Base-by-base conservation (phyloP, 225 moss, liverwort and hornwort genomes). In the Marchantia polymorpha region DNA sequence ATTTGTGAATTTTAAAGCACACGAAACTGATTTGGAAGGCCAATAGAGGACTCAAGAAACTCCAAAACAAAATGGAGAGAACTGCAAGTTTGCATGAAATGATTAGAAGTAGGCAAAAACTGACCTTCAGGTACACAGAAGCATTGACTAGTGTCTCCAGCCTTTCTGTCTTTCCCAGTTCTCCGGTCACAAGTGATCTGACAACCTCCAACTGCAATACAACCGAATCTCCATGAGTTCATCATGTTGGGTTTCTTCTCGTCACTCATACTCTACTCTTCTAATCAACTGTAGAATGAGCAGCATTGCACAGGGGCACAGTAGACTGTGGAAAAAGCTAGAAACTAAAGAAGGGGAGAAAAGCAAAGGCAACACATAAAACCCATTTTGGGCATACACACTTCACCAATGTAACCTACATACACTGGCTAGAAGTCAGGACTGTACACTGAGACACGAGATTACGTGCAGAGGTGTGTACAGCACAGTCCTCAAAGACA, bases 111-210 rank as follows among this genome's bases (percentile, higher is more conserved):
- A 39, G 39, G 5, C 39, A 39, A 39, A 39, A 39, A 77, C 65
- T 55, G 25, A 89, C 89, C 89, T 94, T 97, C 81, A 97, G 77
- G 83, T 97, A 97, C 52, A 94, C 90, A 49, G 96, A 89, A 20
- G 89, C 84, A 79, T 93, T 91, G 10, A 94, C 88, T 15, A 97
- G 86, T 58, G 90, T 80, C 60, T 93, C 88, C 64, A 97, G 78
- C 39, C 91, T 89, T 55, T 93, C 87, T 65, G 88, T 84, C 81
- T 86, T 91, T 12, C 89, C 93, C 75, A 89, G 70, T 51, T 93
- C 91, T 58, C 88, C 83, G 5, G 90, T 85, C 6, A 97, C 64
- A 76, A 97, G 91, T 20, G 74, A 60, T 39, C 92, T 91, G 51
- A 94, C 96, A 64, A 97, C 96, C 74, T 93, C 96, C 85, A 97